A percentile compares a stretch with the other conserved stretches of the same genome.
phyloP scores from a whole-genome alignment of 164 flowering plant genomes.

The Nelumbo lutea region DNA sequence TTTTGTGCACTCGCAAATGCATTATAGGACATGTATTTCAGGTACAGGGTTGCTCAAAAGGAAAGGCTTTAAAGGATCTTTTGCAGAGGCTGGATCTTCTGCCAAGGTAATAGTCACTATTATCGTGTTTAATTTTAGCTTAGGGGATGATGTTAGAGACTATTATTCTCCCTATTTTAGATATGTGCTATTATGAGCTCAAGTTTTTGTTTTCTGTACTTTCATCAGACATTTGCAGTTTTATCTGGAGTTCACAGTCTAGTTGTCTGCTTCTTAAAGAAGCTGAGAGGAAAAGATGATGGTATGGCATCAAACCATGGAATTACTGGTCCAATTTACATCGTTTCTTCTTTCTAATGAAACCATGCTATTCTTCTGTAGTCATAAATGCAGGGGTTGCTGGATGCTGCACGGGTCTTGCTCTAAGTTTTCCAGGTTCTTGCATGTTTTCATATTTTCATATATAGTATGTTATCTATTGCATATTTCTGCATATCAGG shows the following conservation, averaged over 20 bases:
- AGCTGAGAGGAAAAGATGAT: slow-evolving; percentile 92
- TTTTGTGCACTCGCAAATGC: neutral
- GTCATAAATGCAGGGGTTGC: slow-evolving; percentile 91
- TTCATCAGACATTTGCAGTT: slow-evolving; percentile 79
- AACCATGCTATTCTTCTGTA: slow-evolving; percentile 23
- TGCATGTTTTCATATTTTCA: neutral
- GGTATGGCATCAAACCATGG: slow-evolving; percentile 35
- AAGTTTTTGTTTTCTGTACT: slow-evolving; percentile 2
- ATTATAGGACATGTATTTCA: slow-evolving; percentile 20
- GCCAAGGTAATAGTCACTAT: slow-evolving; percentile 61
- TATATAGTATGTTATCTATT: neutral
- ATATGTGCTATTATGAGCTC: neutral
- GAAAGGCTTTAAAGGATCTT: slow-evolving; percentile 88
- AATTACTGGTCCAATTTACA: neutral
- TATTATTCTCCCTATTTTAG: neutral
- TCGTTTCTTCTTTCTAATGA: neutral
- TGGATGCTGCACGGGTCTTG: slow-evolving; percentile 98
- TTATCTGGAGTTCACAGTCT: slow-evolving; percentile 91
- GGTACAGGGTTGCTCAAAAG: slow-evolving; percentile 77
- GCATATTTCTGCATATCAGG: neutral
- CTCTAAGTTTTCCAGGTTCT: slow-evolving; percentile 87
- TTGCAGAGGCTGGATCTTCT: slow-evolving; percentile 70
- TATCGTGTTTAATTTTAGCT: neutral
- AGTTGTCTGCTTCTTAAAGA: slow-evolving; percentile 84
- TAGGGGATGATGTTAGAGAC: neutral